Evolutionary conservation across 1,139 yeast species (phyloP), one percentile per base, ranked within the genome.

Genomic region (Yamadazyma membranifaciens): DNA sequence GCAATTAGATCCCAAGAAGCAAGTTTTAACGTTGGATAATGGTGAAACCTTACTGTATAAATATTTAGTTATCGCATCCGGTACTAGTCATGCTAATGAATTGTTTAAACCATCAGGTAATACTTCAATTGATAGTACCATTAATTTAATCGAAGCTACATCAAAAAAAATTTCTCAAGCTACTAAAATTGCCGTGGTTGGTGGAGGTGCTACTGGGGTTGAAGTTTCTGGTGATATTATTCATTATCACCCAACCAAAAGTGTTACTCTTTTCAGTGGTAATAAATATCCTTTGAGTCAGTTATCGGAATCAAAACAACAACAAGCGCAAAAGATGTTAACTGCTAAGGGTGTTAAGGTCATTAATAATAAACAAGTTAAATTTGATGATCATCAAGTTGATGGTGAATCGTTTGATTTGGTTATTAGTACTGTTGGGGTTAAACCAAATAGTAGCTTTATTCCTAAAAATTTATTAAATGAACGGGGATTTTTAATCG

Each of bases 201-300:
- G 68, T 4, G 68, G 60, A 9, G 68, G 68, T 6, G 46, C 60
- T 9, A 60, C 67, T 10, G 69, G 68, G 14, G 63, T 61, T 22
- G 68, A 64, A 42, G 34, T 51, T 6, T 57, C 61, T 4, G 64
- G 62, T 2, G 68, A 63, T 36, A 46, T 63, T 13, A 64, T 53
- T 4, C 39, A 38, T 20, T 42, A 41, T 16, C 54, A 40, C 31
- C 48, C 51, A 35, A 30, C 45, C 2, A 52, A 57, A 13, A 44
- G 47, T 9, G 54, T 62, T 16, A 52, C 56, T 5, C 48, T 63
- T 22, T 54, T 47, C 39, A 52, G 62, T 3, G 64, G 65, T 9
- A 29, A 46, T 1, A 24, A 42, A 3, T 52, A 44, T n/a, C 62
- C 63, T 1, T 51, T 62, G 41, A 30, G 40, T 1, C 29, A 30